These are phyloP conservation scores for Xanthoparmelia taractica DNA, from an alignment of 495 filamentous ascomycete species.

Conservation along the genomic window DNA sequence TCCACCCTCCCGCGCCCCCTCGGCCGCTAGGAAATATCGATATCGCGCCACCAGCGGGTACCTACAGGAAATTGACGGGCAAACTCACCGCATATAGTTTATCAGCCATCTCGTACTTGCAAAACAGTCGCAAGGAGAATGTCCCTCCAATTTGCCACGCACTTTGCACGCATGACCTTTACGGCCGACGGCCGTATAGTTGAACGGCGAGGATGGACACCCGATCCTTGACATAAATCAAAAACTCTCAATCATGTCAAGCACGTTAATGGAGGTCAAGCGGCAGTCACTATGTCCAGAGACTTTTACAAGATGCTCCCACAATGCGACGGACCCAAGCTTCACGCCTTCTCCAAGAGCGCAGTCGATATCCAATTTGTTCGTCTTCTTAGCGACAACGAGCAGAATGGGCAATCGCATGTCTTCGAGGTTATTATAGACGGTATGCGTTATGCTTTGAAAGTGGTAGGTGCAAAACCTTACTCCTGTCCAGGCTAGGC, in stretches of 20 bases:
- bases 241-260: background rate
- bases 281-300: background rate
- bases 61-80: too few species aligned
- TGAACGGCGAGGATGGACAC: background rate
- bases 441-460: conserved; percentile 16
- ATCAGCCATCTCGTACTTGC: too few species aligned
- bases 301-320: conserved; percentile 2
- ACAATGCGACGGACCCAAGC: conserved; percentile 12
- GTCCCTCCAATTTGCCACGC: too few species aligned
- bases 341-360: conserved; percentile 8
- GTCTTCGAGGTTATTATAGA: conserved; percentile 20
- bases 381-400: conserved; percentile 10
- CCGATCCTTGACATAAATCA: background rate
- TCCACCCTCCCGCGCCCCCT: too few species aligned
- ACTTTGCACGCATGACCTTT: background rate
- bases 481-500: background rate
- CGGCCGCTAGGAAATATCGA: too few species aligned
- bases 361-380: conserved; percentile 5
- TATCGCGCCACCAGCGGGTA: too few species aligned
- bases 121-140: too few species aligned
- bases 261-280: background rate
- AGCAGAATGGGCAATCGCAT: conserved; percentile 6
- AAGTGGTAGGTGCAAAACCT: conserved; percentile 10
- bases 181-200: background rate
- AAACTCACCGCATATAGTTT: too few species aligned